Percentiles rank a stretch among this genome's conserved stretches.
Evolutionary conservation across 257 asterid genomes (phyloP).

Genomic region (Fraxinus cuspidata): DNA sequence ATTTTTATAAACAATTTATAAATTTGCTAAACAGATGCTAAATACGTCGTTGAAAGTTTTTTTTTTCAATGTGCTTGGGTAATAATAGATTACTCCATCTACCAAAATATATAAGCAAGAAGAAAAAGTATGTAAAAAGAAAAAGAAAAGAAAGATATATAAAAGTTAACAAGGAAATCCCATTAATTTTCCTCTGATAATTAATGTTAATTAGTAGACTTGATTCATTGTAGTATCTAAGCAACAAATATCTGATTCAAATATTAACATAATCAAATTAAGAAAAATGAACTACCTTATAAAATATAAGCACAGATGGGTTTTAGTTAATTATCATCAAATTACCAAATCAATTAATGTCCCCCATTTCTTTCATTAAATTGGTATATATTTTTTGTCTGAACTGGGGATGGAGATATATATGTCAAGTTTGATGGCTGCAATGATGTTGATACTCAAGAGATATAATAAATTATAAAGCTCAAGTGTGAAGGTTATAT

Average conservation of each 20-base stretch:
- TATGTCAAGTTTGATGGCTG: background rate
- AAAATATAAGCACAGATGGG: too few species aligned
- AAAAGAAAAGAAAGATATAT: background rate
- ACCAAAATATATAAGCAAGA: background rate
- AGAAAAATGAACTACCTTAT: too few species aligned
- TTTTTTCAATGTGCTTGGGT: background rate
- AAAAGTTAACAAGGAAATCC: too few species aligned
- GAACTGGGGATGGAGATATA: background rate
- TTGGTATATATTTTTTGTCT: background rate
- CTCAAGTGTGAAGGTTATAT: background rate
- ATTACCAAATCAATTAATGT: too few species aligned
- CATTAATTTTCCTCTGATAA: background rate
- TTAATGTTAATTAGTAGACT: background rate
- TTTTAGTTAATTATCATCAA: too few species aligned
- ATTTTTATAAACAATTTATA: too few species aligned
- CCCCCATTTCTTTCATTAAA: background rate
- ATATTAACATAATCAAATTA: too few species aligned
- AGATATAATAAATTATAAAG: too few species aligned
- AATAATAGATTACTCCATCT: background rate
- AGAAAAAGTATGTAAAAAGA: background rate
- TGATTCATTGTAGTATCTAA: background rate
- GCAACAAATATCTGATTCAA: too few species aligned
- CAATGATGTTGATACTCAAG: background rate
- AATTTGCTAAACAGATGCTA: too few species aligned
- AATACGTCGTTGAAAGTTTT: too few species aligned